A percentile compares a stretch with the other conserved stretches of the same genome.
Evolutionary conservation across 1,139 yeast species (phyloP).

Genomic region (Hansenula anomala): DNA sequence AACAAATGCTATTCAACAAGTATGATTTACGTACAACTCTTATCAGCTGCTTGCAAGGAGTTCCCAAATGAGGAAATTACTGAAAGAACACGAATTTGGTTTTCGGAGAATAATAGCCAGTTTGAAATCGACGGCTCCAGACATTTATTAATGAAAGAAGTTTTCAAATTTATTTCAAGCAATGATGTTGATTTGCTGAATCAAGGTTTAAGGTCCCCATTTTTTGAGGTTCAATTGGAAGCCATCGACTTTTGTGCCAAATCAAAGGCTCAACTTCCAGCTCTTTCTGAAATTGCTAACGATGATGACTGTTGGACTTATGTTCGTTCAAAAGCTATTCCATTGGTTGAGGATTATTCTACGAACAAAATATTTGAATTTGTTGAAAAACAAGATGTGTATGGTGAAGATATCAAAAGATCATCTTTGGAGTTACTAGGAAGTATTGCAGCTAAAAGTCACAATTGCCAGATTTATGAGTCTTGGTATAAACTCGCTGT

Average conservation of each 20-base stretch:
- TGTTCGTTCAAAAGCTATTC: slow-evolving; percentile 13
- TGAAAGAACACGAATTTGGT: slow-evolving; percentile 25
- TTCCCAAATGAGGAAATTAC: slow-evolving; percentile 5
- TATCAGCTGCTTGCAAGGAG: slow-evolving; percentile 11
- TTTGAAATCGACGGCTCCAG: slow-evolving; percentile 39
- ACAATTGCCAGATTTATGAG: slow-evolving; percentile 12
- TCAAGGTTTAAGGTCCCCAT: slow-evolving; percentile 32
- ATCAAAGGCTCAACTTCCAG: slow-evolving; percentile 2
- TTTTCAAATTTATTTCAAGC: slow-evolving; percentile 26
- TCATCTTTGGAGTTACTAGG: slow-evolving; percentile 50
- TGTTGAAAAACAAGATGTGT: slow-evolving; percentile 18
- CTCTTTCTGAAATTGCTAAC: slow-evolving; percentile 16
- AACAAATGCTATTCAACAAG: slow-evolving; percentile 32
- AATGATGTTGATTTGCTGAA: slow-evolving; percentile 22
- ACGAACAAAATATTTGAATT: slow-evolving; percentile 15
- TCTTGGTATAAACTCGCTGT: slow-evolving; percentile 30
- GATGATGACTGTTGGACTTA: slow-evolving; percentile 14
- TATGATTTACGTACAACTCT: slow-evolving; percentile 33
- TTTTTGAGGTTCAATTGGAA: slow-evolving; percentile 45
- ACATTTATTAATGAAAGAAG: slow-evolving; percentile 36
- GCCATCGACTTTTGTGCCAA: slow-evolving; percentile 31
- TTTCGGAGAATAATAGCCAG: slow-evolving; percentile 19
- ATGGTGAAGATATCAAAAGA: slow-evolving; percentile 42
- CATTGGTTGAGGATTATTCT: slow-evolving; percentile 15
- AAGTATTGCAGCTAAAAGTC: slow-evolving; percentile 27